phyloP scores from a whole-genome alignment of 495 filamentous ascomycete species.

The Tirmania nivea region DNA sequence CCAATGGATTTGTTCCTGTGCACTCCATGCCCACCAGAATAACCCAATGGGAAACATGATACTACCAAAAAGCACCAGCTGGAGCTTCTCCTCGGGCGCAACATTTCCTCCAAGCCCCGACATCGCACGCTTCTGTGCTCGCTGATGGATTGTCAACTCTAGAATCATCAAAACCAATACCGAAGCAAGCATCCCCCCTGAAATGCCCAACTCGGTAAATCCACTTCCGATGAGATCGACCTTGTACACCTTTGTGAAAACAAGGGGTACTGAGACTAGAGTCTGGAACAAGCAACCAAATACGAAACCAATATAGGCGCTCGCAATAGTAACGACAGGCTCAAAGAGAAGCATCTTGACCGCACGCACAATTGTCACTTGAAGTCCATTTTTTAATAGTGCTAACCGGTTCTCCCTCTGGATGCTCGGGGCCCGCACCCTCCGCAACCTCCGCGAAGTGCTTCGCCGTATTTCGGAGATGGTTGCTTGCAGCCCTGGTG shows the following conservation, averaged over 20 bases:
- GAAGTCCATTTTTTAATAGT: not conserved
- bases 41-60: conserved; percentile 10
- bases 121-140: not conserved
- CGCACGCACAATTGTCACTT: not conserved
- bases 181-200: not conserved
- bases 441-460: too few relatives aligned
- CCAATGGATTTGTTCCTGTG: conserved; percentile 21
- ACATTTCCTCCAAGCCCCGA: not conserved
- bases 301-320: not conserved
- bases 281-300: not conserved
- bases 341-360: not conserved
- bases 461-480: too few relatives aligned
- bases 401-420: too few relatives aligned
- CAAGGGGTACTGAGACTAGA: not conserved
- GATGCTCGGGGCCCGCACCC: too few relatives aligned
- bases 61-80: not conserved
- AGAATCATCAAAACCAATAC: not conserved
- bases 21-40: conserved; percentile 31
- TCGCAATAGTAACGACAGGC: not conserved
- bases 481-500: too few relatives aligned
- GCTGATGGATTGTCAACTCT: not conserved
- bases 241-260: not conserved
- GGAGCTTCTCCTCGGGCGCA: not conserved
- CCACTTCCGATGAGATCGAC: not conserved
- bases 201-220: not conserved